Base-by-base conservation (phyloP, 176 grass and related monocot genomes). In the Musa schizocarpa region DNA sequence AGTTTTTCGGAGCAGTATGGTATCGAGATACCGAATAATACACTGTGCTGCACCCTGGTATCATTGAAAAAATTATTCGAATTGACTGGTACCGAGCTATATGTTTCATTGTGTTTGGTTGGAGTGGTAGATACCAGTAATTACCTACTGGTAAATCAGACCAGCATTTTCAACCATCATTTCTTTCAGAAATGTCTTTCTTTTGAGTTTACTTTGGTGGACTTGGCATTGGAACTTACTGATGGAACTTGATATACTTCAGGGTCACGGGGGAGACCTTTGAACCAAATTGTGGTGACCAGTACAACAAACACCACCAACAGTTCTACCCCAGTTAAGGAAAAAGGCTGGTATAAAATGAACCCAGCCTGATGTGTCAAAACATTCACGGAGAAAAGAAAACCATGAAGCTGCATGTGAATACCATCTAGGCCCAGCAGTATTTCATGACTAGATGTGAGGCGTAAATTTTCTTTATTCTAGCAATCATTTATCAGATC, bases 381-480 rank as follows among this genome's bases (percentile, higher is more conserved):
- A 87, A 84, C 80, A 24, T 91, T 89, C 52, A 98, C 91, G 75
- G 94, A 98, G 82, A 22, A 98, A 87, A 82, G 90, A 98, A 80
- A 98, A 98, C 59, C 88, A 98, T 82, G 95, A 98, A 65, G 53
- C 73, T 54, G 95, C 95, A 50, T 98, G 95, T 0, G 86, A 91
- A 2, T 91, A 89, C 64, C 95, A 98, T 75, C 90, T 90, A 25
- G 95, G 95, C 16, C 95, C 95, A 52, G 95, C 95, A 11, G 78
- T 98, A 89, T 98, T 98, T 74, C 95, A 91, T 80, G 95, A 98
- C 76, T 86, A 86, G 76, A 80, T 86, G 65, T 89, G 88, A 77
- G 90, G 95, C 80, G 90, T 93, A 91, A 64, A 82, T n/a, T 59
- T 77, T 22, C 22, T 22, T 22, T 22, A 22, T 22, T 22, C 22